A percentile compares a stretch with the other conserved stretches of the same genome.
Conservation (phyloP, 768 basidiomycete species). For the Neoboletus brunneissimus region DNA sequence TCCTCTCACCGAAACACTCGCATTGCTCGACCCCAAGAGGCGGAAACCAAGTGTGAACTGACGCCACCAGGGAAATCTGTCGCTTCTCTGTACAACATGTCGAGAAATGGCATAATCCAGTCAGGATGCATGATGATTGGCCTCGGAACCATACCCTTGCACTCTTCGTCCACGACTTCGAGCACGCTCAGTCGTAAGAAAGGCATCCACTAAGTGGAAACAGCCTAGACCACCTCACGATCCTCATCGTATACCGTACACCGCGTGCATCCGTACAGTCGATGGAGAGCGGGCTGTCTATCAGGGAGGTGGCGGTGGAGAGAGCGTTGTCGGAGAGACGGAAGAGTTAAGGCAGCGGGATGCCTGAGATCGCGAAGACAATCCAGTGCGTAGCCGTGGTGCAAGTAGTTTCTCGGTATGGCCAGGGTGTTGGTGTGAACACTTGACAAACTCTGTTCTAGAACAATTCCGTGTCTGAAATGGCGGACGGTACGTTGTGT, state of each 20-base stretch:
- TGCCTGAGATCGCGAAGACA: neutral
- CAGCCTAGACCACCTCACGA: conserved; percentile 18
- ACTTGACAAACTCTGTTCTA: neutral
- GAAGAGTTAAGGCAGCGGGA: conserved; percentile 13
- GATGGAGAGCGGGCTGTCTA: conserved; percentile 20
- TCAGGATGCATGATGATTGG: conserved; percentile 2
- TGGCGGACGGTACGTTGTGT: neutral
- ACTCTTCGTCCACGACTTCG: conserved; percentile 9
- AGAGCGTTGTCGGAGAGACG: conserved; percentile 29
- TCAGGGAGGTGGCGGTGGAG: conserved; percentile 21
- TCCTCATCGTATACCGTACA: conserved; percentile 25
- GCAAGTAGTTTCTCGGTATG: neutral
- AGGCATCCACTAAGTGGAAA: conserved; percentile 17
- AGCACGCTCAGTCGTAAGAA: conserved; percentile 22
- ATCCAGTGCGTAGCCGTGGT: neutral
- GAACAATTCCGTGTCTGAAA: neutral
- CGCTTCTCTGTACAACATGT: conserved; percentile 1
- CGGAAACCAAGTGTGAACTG: neutral
- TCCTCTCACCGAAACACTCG: neutral
- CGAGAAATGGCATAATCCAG: conserved; percentile 10
- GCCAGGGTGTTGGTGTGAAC: neutral
- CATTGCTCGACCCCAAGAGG: neutral
- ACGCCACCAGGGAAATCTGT: neutral
- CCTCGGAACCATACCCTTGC: neutral
- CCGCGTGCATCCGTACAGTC: conserved; percentile 28